phyloP scores from a whole-genome alignment of 2,329 filamentous ascomycete species.

The Hypomyces rosellus region DNA sequence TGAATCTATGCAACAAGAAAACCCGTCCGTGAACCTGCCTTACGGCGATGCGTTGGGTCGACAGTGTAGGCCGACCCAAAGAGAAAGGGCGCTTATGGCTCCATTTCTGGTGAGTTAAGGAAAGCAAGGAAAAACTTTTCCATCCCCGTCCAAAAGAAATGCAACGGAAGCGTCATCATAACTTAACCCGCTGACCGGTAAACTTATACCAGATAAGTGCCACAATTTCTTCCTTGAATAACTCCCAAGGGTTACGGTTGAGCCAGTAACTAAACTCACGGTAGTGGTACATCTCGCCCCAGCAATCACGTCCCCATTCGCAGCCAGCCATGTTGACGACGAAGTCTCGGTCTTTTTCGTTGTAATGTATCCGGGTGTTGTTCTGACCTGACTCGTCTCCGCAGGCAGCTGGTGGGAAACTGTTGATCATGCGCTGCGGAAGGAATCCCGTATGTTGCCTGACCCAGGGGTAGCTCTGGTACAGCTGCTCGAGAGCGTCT shows the following conservation, averaged over 20 bases:
- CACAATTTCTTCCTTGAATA: conserved; percentile 61
- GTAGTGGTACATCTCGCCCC: conserved; percentile 96
- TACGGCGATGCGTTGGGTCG: background rate
- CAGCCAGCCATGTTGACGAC: conserved; percentile 98
- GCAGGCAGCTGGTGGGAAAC: conserved; percentile 87
- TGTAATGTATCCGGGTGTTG: conserved; percentile 77
- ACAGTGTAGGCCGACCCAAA: background rate
- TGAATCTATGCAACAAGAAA: conserved; percentile 12
- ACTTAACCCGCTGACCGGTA: conserved; percentile 54
- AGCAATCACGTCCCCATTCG: conserved; percentile 94
- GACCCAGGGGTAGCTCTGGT: conserved; percentile 87
- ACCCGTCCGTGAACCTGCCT: background rate
- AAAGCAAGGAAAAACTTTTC: no score
- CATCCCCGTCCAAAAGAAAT: no score
- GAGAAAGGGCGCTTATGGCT: background rate
- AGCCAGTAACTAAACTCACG: conserved; percentile 85
- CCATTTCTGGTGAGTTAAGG: no score
- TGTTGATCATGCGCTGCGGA: conserved; percentile 87
- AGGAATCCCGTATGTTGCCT: conserved; percentile 83
- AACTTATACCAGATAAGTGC: conserved; percentile 57
- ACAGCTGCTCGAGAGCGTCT: conserved; percentile 88
- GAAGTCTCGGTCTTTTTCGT: conserved; percentile 80
- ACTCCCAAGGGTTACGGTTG: conserved; percentile 78
- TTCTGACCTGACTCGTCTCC: conserved; percentile 59
- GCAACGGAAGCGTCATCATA: conserved; percentile 28